These are phyloP conservation scores for Solanum dulcamara DNA, from an alignment of 257 asterid genomes.

Conservation along the genomic window DNA sequence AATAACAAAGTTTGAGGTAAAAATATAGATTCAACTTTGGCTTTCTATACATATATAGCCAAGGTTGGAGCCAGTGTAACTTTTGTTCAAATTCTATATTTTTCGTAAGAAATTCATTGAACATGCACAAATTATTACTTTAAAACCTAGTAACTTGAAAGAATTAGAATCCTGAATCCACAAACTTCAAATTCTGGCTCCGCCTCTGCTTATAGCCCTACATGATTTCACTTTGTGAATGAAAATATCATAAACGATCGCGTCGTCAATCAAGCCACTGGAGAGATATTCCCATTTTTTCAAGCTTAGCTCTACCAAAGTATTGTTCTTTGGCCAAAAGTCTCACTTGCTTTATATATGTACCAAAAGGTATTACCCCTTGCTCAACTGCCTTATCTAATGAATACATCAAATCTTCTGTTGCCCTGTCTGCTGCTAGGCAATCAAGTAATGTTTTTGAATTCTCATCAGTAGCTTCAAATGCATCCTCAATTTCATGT, in stretches of 20 bases:
- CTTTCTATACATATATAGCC: not conserved
- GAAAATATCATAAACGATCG: not conserved
- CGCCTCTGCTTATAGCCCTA: not conserved
- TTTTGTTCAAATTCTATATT: not conserved
- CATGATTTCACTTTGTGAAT: not conserved
- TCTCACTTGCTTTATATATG: slow-evolving; percentile 41
- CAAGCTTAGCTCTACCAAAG: slow-evolving; percentile 10
- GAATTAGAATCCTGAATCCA: not conserved
- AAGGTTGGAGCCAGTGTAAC: not conserved
- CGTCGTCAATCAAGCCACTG: not conserved
- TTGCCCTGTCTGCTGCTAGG: slow-evolving; percentile 28
- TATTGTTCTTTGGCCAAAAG: slow-evolving; percentile 45
- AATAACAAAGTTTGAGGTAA: not conserved
- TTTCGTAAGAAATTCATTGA: not conserved
- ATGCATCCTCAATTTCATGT: slow-evolving; percentile 27
- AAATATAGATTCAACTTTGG: not conserved
- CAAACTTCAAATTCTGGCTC: not conserved
- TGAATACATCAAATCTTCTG: slow-evolving; percentile 35
- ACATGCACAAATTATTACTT: not conserved
- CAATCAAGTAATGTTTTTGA: slow-evolving; percentile 20
- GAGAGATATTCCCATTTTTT: not conserved
- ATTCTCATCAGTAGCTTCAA: slow-evolving; percentile 26
- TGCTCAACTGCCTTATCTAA: slow-evolving; percentile 27
- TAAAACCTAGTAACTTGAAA: not conserved
- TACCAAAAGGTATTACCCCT: slow-evolving; percentile 18